These are phyloP conservation scores for Murraya paniculata DNA, from an alignment of 345 rosid genomes.

Conservation along the genomic window DNA sequence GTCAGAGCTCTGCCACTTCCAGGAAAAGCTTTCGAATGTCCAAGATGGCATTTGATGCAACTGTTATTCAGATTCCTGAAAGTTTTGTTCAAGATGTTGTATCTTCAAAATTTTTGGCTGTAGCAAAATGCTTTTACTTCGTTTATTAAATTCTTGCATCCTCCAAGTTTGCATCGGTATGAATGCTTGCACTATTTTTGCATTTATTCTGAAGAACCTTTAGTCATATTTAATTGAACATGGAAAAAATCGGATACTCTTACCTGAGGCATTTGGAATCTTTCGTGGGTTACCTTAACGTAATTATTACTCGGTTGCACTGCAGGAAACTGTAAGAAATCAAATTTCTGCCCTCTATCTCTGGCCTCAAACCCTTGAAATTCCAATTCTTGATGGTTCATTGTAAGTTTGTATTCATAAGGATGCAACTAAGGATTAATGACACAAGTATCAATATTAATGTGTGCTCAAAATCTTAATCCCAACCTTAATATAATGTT, in stretches of 20 bases:
- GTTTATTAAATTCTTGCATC: background rate
- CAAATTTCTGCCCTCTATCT: conserved; percentile 46
- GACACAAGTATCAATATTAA: background rate
- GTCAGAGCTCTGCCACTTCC: no score
- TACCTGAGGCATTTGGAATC: background rate
- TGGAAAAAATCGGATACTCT: background rate
- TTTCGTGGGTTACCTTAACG: background rate
- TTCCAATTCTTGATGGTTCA: conserved; percentile 45
- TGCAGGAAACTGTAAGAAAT: conserved; percentile 41
- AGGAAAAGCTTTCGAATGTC: background rate
- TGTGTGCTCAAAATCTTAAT: background rate
- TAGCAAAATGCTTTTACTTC: background rate
- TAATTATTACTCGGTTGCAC: conserved; percentile 5
- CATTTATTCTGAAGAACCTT: background rate
- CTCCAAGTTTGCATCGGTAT: background rate
- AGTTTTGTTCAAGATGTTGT: background rate
- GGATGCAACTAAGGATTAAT: background rate
- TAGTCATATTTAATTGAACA: background rate
- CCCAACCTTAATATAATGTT: background rate
- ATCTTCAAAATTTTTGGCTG: background rate
- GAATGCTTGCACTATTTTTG: background rate
- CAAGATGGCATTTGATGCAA: background rate
- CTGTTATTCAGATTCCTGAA: background rate
- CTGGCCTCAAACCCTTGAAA: conserved; percentile 50
- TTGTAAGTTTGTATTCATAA: conserved; percentile 29